phyloP scores from a whole-genome alignment of 1,139 yeast genomes.

The Geotrichum klebahnii region DNA sequence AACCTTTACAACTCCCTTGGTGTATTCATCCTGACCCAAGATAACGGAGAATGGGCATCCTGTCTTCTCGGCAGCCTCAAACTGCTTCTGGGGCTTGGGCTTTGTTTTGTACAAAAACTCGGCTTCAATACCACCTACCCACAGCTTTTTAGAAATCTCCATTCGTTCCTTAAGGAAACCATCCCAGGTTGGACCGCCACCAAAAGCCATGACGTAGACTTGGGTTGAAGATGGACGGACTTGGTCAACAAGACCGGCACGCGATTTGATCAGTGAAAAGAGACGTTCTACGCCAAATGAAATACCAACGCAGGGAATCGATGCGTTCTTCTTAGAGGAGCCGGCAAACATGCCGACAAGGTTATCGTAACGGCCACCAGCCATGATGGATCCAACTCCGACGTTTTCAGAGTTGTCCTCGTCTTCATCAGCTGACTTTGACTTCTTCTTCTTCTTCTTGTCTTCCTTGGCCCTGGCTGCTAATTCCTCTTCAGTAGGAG shows the following conservation, averaged over 20 bases:
- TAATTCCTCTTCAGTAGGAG: conserved; percentile 43
- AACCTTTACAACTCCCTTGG: conserved; percentile 75
- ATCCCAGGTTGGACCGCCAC: conserved; percentile 94
- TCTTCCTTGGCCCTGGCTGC: conserved; percentile 39
- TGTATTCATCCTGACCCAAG: conserved; percentile 88
- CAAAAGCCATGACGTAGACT: conserved; percentile 94
- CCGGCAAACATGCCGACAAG: conserved; percentile 93
- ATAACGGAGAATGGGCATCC: conserved; percentile 91
- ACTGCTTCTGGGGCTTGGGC: conserved; percentile 92
- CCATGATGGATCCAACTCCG: conserved; percentile 97
- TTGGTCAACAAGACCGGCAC: conserved; percentile 53
- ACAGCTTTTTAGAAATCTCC: conserved; percentile 71
- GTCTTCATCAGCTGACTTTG: conserved; percentile 45
- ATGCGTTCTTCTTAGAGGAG: conserved; percentile 58
- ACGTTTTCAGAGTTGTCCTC: conserved; percentile 96
- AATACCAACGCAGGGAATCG: conserved; percentile 94
- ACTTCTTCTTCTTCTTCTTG: conserved; percentile 35
- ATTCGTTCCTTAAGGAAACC: conserved; percentile 91
- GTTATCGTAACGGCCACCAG: conserved; percentile 97
- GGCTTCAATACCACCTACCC: conserved; percentile 85
- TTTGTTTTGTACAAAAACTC: conserved; percentile 89
- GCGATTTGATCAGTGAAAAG: conserved; percentile 80
- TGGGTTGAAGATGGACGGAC: conserved; percentile 84
- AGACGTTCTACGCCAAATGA: conserved; percentile 95
- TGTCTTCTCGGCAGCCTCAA: conserved; percentile 92